Evolutionary conservation across 306 rosid species (phyloP).

Genomic region (Cicer yamashitae): DNA sequence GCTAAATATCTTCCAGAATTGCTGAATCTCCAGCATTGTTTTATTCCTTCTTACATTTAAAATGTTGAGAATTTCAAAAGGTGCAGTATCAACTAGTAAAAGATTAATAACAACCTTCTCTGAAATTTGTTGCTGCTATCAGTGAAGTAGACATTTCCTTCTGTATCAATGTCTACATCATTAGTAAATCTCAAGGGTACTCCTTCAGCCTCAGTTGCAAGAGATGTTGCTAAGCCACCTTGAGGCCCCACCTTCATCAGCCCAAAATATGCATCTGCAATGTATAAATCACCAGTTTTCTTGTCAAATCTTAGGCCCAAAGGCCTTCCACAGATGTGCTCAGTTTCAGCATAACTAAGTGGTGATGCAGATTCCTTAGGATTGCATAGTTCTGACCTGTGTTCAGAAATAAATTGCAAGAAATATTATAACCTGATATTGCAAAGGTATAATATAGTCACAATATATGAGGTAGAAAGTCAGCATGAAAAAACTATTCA

Average conservation of each 20-base stretch:
- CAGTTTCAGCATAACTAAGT: conserved; percentile 64
- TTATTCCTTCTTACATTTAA: neutral
- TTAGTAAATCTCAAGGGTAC: conserved; percentile 73
- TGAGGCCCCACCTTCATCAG: conserved; percentile 83
- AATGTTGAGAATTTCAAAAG: conserved; percentile 32
- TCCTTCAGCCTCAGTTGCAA: conserved; percentile 83
- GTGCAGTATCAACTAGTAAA: conserved; percentile 20
- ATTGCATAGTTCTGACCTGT: conserved; percentile 77
- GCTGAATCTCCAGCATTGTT: neutral
- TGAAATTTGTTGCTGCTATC: conserved; percentile 72
- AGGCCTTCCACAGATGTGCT: conserved; percentile 93
- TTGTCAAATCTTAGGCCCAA: conserved; percentile 88
- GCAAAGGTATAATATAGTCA: neutral
- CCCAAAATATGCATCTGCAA: conserved; percentile 93
- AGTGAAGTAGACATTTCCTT: conserved; percentile 78
- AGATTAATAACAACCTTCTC: conserved; percentile 59
- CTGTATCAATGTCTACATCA: conserved; percentile 77
- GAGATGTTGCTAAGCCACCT: conserved; percentile 86
- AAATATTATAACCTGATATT: neutral
- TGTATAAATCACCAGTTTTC: conserved; percentile 85
- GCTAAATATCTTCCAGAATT: conserved; percentile 2
- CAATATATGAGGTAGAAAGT: neutral
- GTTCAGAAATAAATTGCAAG: conserved; percentile 39
- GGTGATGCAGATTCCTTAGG: conserved; percentile 64
- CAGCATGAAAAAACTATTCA: conserved; percentile 1